A percentile compares a stretch with the other conserved stretches of the same genome.
Evolutionary conservation across 169 alveolate genomes (phyloP).

Genomic region (Plasmodium berghei): DNA sequence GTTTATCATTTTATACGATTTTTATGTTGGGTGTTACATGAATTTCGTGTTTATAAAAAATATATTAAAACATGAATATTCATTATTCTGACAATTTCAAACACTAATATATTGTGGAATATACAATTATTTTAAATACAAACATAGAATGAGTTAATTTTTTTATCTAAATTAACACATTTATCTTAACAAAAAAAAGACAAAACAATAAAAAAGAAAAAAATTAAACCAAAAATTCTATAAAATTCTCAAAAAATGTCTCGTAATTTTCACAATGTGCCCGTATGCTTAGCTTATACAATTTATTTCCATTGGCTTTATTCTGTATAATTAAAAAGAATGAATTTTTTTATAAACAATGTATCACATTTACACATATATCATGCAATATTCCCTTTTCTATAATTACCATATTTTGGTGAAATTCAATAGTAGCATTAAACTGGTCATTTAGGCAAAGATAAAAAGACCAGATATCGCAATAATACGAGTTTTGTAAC

Average conservation of each 20-base stretch:
- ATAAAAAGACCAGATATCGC: slow-evolving; percentile 10
- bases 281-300: slow-evolving; percentile 14
- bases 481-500: slow-evolving; percentile 10
- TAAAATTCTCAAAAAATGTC: slow-evolving; percentile 35
- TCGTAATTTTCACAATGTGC: slow-evolving; percentile 51
- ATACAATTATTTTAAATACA: background rate
- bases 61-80: too few species aligned
- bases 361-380: background rate
- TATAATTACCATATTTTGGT: slow-evolving; percentile 23
- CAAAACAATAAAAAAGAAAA: slow-evolving; percentile 10
- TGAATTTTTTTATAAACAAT: background rate
- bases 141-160: background rate
- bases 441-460: slow-evolving; percentile 25
- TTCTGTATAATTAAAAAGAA: background rate
- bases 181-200: background rate
- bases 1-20: too few species aligned
- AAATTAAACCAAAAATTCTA: slow-evolving; percentile 32
- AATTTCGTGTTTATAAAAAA: too few species aligned
- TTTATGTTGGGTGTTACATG: too few species aligned
- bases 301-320: slow-evolving; percentile 12
- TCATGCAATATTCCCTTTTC: background rate
- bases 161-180: too few species aligned
- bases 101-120: background rate
- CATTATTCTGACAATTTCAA: too few species aligned
- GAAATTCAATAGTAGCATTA: slow-evolving; percentile 28